phyloP scores from a whole-genome alignment of 2,329 filamentous ascomycete genomes.

The Talaromyces sp. region DNA sequence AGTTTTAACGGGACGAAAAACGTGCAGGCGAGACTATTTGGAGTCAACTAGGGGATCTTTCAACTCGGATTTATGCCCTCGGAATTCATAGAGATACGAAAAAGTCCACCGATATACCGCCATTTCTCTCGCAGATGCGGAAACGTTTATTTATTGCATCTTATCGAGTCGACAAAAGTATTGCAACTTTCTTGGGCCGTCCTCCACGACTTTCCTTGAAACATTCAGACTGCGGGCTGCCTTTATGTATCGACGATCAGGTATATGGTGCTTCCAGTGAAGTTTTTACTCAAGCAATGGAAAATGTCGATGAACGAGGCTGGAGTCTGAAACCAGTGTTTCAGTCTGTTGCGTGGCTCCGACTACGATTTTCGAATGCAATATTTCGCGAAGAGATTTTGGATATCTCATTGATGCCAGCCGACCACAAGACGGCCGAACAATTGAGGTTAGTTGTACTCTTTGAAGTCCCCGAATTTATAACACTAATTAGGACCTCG shows the following conservation, averaged over 20 bases:
- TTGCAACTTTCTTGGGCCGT: slow-evolving; percentile 10
- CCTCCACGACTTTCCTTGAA: slow-evolving; percentile 1
- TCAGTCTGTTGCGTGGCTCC: slow-evolving; percentile 2
- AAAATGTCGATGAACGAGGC: not conserved
- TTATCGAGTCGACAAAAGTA: slow-evolving; percentile 9
- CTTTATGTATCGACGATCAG: slow-evolving; percentile 1
- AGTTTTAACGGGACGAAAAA: not conserved
- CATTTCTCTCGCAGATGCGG: slow-evolving; percentile 1
- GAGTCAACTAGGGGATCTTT: slow-evolving; percentile 8
- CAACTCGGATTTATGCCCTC: slow-evolving; percentile 3
- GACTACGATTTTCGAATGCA: not conserved
- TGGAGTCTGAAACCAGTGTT: not conserved
- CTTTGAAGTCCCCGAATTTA: not conserved
- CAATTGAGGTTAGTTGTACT: not conserved
- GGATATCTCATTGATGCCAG: slow-evolving; percentile 1
- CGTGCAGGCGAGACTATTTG: slow-evolving; percentile 4
- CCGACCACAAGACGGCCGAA: not conserved
- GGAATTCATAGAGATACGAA: slow-evolving; percentile 1
- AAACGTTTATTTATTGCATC: slow-evolving; percentile 14
- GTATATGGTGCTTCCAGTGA: not conserved
- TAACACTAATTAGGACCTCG: not conserved
- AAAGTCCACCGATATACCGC: not conserved
- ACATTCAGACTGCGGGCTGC: slow-evolving; percentile 5
- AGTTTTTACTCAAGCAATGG: not conserved
- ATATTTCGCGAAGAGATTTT: slow-evolving; percentile 15